phyloP scores from a whole-genome alignment of 768 basidiomycete genomes.

The Boletus reticuloceps region DNA sequence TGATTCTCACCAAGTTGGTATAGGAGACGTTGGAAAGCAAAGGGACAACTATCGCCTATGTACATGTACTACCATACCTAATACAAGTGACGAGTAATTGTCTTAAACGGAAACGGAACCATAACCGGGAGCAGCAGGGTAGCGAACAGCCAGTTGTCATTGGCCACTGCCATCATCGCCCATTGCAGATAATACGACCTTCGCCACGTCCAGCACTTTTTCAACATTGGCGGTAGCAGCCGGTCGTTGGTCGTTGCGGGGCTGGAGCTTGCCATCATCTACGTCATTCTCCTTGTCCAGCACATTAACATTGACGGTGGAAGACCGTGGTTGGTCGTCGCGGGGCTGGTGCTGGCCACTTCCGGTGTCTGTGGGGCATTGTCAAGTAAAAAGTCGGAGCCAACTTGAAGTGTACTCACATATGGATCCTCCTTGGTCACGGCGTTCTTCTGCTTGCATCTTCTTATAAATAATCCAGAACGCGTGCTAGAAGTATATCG shows the following conservation, averaged over 20 bases:
- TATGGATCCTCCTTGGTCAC: constrained; percentile 70
- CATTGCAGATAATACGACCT: too few species aligned
- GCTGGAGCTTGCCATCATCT: too few species aligned
- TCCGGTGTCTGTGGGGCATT: constrained; percentile 30
- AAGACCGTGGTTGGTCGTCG: constrained; percentile 6
- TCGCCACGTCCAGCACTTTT: too few species aligned
- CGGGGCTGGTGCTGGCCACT: constrained; percentile 38
- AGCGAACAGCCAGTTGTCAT: too few species aligned
- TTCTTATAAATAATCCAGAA: constrained; percentile 91
- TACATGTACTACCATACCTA: neutral
- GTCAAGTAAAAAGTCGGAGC: neutral
- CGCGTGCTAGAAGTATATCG: constrained; percentile 50
- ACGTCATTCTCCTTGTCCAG: too few species aligned
- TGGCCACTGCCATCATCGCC: too few species aligned
- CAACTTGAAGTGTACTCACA: constrained; percentile 52
- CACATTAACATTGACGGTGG: too few species aligned
- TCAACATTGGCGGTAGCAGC: too few species aligned
- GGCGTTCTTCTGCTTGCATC: constrained; percentile 83
- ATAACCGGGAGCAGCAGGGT: too few species aligned
- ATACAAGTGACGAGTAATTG: too few species aligned
- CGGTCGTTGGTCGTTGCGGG: too few species aligned
- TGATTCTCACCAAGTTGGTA: constrained; percentile 50
- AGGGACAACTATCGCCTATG: neutral
- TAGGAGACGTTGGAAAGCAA: too few species aligned
- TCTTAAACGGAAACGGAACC: constrained; percentile 24